These are phyloP conservation scores for Protea cynaroides DNA, from an alignment of 164 flowering plant genomes.

Conservation along the genomic window DNA sequence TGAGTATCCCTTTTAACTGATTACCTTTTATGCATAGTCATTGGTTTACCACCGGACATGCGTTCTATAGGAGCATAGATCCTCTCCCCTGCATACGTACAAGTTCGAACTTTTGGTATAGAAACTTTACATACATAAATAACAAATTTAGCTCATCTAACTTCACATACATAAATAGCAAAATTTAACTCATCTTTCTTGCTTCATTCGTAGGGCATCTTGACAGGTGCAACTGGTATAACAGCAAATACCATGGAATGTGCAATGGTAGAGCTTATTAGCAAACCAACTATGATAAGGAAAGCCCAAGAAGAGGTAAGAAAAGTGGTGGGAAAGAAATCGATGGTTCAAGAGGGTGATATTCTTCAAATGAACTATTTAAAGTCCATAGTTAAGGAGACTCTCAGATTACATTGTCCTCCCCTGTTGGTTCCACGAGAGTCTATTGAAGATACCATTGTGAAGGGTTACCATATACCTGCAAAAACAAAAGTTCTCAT, in stretches of 20 bases:
- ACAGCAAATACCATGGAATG: not conserved
- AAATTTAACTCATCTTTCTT: too few species aligned
- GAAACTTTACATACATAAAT: too few species aligned
- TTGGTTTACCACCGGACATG: too few species aligned
- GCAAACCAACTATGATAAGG: conserved; percentile 8
- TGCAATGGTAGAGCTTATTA: conserved; percentile 14
- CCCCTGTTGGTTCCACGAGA: conserved; percentile 5
- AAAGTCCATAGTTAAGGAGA: conserved; percentile 9
- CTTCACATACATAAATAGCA: too few species aligned
- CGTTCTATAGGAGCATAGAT: too few species aligned
- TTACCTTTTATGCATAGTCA: too few species aligned
- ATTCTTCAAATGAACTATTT: conserved; percentile 12
- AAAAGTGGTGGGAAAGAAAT: conserved; percentile 9
- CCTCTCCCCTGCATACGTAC: too few species aligned
- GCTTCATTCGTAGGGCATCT: conserved; percentile 5
- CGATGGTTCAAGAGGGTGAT: conserved; percentile 3
- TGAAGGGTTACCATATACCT: conserved; percentile 9
- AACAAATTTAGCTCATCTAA: too few species aligned
- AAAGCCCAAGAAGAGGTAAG: conserved; percentile 18
- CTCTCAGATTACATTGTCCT: conserved; percentile 11
- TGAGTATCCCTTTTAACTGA: too few species aligned
- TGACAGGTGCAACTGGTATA: conserved; percentile 11
- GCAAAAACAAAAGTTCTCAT: conserved; percentile 6
- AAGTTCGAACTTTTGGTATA: too few species aligned
- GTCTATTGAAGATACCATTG: not conserved